phyloP scores from a whole-genome alignment of 768 basidiomycete species.

The Sutorius australiensis region DNA sequence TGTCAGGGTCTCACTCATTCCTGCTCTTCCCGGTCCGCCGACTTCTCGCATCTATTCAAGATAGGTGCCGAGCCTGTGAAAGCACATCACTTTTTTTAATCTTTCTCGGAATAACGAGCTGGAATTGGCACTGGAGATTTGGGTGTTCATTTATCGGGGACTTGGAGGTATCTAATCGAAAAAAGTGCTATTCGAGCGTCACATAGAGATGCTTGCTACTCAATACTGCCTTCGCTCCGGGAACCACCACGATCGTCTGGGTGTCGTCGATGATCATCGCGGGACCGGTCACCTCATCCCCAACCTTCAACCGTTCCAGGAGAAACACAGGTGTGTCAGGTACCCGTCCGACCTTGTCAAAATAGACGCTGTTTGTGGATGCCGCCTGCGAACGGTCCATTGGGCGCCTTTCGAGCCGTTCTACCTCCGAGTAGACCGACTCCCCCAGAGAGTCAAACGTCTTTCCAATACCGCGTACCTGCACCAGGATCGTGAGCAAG shows the following conservation, averaged over 20 bases:
- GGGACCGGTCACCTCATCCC: conserved; percentile 76
- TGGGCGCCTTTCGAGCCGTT: conserved; percentile 41
- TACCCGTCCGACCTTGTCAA: conserved; percentile 74
- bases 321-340: conserved; percentile 77
- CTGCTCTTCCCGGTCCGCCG: background rate
- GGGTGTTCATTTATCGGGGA: background rate
- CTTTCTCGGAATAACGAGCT: background rate
- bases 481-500: background rate
- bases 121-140: background rate
- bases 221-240: conserved; percentile 62
- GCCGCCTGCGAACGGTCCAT: conserved; percentile 45
- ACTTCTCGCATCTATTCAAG: background rate
- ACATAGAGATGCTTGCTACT: conserved; percentile 67
- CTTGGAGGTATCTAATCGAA: conserved; percentile 3
- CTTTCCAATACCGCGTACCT: conserved; percentile 89
- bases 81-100: background rate
- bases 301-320: conserved; percentile 60
- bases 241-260: conserved; percentile 89
- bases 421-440: conserved; percentile 75
- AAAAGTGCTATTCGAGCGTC: conserved; percentile 33
- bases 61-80: background rate
- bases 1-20: conserved; percentile 15
- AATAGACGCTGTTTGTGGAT: conserved; percentile 68
- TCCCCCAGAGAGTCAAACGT: conserved; percentile 79
- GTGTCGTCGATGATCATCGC: conserved; percentile 95